Percentiles rank a stretch among this genome's conserved stretches.
Conservation (phyloP, 2,329 filamentous ascomycete species). For the Pseudopithomyces chartarum region DNA sequence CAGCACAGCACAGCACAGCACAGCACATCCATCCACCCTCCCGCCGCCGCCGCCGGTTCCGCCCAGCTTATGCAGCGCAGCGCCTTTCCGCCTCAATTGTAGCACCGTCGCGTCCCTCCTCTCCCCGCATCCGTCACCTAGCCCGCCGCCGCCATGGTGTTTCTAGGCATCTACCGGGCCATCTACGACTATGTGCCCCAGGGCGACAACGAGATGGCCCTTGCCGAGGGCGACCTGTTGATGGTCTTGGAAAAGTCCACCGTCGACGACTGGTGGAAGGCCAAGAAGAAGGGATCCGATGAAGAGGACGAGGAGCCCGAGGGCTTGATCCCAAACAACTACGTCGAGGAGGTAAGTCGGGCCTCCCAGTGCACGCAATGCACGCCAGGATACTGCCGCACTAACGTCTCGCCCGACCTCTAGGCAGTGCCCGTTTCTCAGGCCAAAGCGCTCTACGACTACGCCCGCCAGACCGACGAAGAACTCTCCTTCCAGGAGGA, state of each 20-base stretch:
- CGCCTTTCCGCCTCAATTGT: conserved; percentile 19
- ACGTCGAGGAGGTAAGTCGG: conserved; percentile 82
- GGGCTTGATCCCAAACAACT: conserved; percentile 91
- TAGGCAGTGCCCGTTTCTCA: conserved; percentile 69
- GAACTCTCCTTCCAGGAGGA: conserved; percentile 96
- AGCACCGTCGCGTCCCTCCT: conserved; percentile 17
- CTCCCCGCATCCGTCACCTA: conserved; percentile 1
- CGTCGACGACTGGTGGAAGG: conserved; percentile 89
- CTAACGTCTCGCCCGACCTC: conserved; percentile 10
- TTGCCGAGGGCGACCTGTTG: conserved; percentile 84
- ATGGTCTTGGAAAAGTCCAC: conserved; percentile 83
- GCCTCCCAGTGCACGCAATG: neutral
- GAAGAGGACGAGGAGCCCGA: conserved; percentile 91
- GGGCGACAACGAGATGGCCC: conserved; percentile 81
- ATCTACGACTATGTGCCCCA: conserved; percentile 92
- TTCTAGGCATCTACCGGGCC: conserved; percentile 87
- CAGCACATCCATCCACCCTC: conserved; percentile 16
- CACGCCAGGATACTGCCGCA: conserved; percentile 5
- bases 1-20: conserved; percentile 19
- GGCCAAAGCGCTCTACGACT: conserved; percentile 96
- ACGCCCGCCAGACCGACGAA: conserved; percentile 95
- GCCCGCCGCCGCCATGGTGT: conserved; percentile 68
- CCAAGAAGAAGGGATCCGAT: conserved; percentile 79
- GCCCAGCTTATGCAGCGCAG: conserved; percentile 36
- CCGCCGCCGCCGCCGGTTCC: conserved; percentile 26